These are phyloP conservation scores for Jacaranda copaia DNA, from an alignment of 257 asterid genomes.

Conservation along the genomic window DNA sequence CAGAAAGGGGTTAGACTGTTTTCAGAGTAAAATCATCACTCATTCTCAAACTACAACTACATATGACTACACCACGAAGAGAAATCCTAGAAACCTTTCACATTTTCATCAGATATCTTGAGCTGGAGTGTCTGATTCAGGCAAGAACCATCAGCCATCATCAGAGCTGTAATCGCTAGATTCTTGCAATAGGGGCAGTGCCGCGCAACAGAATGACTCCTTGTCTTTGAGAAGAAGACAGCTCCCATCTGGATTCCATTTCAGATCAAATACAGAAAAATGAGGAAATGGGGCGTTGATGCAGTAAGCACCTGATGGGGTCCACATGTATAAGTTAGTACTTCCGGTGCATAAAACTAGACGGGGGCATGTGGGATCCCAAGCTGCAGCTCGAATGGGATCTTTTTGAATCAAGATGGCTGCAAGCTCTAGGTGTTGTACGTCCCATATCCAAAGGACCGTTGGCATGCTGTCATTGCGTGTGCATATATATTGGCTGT, in stretches of 20 bases:
- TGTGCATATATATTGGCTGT: slow-evolving; percentile 85
- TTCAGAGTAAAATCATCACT: neutral
- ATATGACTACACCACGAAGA: slow-evolving; percentile 6
- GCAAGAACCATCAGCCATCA: slow-evolving; percentile 48
- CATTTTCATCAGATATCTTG: slow-evolving; percentile 12
- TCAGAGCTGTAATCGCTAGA: slow-evolving; percentile 93
- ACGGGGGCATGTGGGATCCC: slow-evolving; percentile 92
- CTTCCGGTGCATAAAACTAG: slow-evolving; percentile 88
- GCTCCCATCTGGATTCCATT: slow-evolving; percentile 90
- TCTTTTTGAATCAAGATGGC: slow-evolving; percentile 90
- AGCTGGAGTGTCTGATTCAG: neutral
- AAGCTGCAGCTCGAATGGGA: slow-evolving; percentile 85
- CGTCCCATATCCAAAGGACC: slow-evolving; percentile 98
- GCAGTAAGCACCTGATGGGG: slow-evolving; percentile 94
- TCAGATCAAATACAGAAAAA: slow-evolving; percentile 73
- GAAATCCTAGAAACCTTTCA: slow-evolving; percentile 4
- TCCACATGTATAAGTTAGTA: slow-evolving; percentile 90
- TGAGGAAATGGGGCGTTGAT: slow-evolving; percentile 75
- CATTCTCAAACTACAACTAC: slow-evolving; percentile 21
- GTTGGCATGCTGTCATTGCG: slow-evolving; percentile 97
- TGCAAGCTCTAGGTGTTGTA: slow-evolving; percentile 87
- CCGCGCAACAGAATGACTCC: slow-evolving; percentile 91
- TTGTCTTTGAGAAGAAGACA: slow-evolving; percentile 88
- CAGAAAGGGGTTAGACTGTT: slow-evolving; percentile 16
- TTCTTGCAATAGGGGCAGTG: slow-evolving; percentile 79